These are phyloP conservation scores for Trebouxia sp. DNA, from an alignment of 139 green algal species.

Conservation along the genomic window DNA sequence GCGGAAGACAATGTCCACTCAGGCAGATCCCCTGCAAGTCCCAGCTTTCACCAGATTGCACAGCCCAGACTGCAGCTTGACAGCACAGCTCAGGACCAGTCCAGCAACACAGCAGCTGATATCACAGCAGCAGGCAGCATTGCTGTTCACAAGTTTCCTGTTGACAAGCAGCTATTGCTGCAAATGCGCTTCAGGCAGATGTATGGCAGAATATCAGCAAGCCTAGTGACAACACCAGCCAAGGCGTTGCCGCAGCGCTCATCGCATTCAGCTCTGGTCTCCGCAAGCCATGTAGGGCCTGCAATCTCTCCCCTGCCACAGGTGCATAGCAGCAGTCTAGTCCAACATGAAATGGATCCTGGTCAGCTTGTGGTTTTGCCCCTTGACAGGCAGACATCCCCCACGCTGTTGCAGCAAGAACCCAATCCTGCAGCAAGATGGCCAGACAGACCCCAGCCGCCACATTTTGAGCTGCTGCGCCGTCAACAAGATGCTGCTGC, in stretches of 20 bases:
- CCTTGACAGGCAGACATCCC: too few relatives aligned
- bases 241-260: not conserved
- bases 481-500: not conserved
- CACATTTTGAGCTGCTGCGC: not conserved
- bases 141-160: slow-evolving; percentile 4
- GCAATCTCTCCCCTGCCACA: too few relatives aligned
- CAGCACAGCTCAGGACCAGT: too few relatives aligned
- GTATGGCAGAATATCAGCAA: not conserved
- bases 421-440: not conserved
- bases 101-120: too few relatives aligned
- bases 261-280: not conserved
- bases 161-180: slow-evolving; percentile 9
- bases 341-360: too few relatives aligned
- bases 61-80: too few relatives aligned
- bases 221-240: not conserved
- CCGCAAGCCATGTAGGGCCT: slow-evolving; percentile 14
- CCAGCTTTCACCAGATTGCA: too few relatives aligned
- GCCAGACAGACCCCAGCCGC: not conserved
- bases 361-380: too few relatives aligned
- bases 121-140: not conserved
- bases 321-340: too few relatives aligned
- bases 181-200: slow-evolving; percentile 19
- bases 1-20: too few relatives aligned
- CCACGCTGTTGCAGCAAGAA: not conserved
- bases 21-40: too few relatives aligned